Conservation (phyloP, 441 rosid genomes). For the Populus hybrid region DNA sequence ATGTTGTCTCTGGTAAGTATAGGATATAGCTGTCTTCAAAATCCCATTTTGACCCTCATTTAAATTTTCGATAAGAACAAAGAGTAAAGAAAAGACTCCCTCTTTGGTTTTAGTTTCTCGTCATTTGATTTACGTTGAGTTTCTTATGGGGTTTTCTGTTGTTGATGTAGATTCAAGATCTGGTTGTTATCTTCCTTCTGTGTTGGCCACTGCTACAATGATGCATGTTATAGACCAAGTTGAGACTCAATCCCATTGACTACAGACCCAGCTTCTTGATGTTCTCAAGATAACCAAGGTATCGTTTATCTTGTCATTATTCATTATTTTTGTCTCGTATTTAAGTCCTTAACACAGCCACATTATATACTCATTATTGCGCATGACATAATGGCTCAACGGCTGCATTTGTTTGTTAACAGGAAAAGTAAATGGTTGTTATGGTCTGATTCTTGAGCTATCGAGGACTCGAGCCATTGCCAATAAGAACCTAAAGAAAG, state of each 20-base stretch:
- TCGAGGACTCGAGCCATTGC: constrained; percentile 15
- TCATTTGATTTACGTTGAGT: constrained; percentile 5
- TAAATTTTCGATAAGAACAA: constrained; percentile 16
- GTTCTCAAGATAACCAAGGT: constrained; percentile 66
- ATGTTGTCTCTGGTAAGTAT: constrained; percentile 57
- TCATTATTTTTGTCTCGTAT: not conserved
- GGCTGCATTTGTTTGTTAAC: constrained; percentile 14
- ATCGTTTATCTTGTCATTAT: not conserved
- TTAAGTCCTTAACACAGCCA: not conserved
- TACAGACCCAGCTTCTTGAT: constrained; percentile 59
- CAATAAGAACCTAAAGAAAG: constrained; percentile 33
- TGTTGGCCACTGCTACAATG: constrained; percentile 87
- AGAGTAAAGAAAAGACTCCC: not conserved
- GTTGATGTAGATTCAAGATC: constrained; percentile 63
- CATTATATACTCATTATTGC: not conserved
- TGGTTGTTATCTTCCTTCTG: constrained; percentile 64
- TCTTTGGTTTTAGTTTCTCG: constrained; percentile 1
- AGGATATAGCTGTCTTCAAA: not conserved
- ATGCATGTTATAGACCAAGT: constrained; percentile 71
- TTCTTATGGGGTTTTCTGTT: not conserved
- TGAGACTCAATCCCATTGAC: constrained; percentile 52
- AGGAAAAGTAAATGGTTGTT: constrained; percentile 67
- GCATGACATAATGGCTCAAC: not conserved
- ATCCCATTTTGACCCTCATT: not conserved
- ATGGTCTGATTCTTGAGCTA: constrained; percentile 40